Evolutionary conservation across 495 filamentous ascomycete species (phyloP), one percentile per base, ranked within the genome.

Genomic region (Penicillium canescens): DNA sequence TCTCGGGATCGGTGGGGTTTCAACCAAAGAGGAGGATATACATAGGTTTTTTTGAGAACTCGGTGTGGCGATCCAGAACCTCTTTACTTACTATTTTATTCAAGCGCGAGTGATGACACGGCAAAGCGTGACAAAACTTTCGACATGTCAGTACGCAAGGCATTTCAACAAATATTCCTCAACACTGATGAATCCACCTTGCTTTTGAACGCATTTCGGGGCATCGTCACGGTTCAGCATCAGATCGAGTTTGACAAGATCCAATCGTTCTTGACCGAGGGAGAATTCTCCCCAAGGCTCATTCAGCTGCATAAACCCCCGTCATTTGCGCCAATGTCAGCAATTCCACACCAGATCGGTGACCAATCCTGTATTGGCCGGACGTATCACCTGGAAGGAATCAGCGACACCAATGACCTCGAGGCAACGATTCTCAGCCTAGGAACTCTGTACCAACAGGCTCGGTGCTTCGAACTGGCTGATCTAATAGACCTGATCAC

Each of bases 391-490:
- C 40, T 62, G 0, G 34, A 53, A 33, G 47, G 20, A 4, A 34
- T 55, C 2, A 7, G 10, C 4, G 18, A 52, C 20, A 38, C 38
- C 6, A 18, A 37, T 2, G 46, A 46, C 23, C 54, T 66, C 0
- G 28, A 28, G 10, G 18, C 39, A 0, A 20, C 18, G 9, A 60
- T 63, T 4, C 2, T 47, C 8, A 21, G 14, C 0, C 50, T 66
- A 0, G 63, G 57, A 6, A 12, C n/a, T 1, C 42, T 66, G 0
- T 63, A 66, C 28, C 12, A 12, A 3, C 38, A 50, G 4, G 57
- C 57, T 0, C 37, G 48, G 14, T 37, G 34, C 3, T 40, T 53
- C 14, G 36, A 52, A 4, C 14, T 58, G 7, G 8, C 9, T 3
- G 40, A 49, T 1, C 33, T 66, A 12, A 47, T 63, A 9, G 31